Base-by-base conservation (phyloP, 2,329 filamentous ascomycete genomes). In the Ophiognomonia clavigignenti-juglandacearum region DNA sequence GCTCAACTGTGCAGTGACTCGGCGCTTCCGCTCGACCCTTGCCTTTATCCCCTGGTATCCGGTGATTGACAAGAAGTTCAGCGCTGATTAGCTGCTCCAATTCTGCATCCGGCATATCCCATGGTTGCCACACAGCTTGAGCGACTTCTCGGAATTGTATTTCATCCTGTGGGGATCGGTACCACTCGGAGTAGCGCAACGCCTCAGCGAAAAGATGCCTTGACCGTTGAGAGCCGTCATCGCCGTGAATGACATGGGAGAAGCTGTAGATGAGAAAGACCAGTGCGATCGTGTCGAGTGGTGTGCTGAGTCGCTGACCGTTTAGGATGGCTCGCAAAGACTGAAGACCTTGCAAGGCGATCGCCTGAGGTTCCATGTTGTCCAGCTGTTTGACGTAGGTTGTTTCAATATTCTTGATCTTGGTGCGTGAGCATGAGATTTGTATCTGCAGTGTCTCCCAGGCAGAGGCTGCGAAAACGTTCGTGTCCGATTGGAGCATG, bases 201-300 rank as follows among this genome's bases (percentile, higher is more conserved):
- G 71, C 69, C 55, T 77, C 75, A 2, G 59, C 55, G 53, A 76
- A 80, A 7, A 79, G 60, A 14, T 65, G 58, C 14, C 57, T 61
- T 20, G 64, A 68, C 40, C 64, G 65, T 7, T 48, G 49, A 10
- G 56, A 40, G 5, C 68, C 60, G 24, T 69, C 65, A 42, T 69
- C 64, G 54, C 69, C 70, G 45, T 74, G 66, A 5, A 74, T 56
- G 13, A 74, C 64, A 9, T 76, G 53, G 4, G 70, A 75, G 31
- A 78, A 65, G 11, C 74, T 71, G 52, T 77, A 78, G 20, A 73
- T 62, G 18, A 79, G 52, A 46, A 80, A 75, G 26, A 77, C 57
- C 50, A 79, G 72, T 56, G 74, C 78, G 2, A 80, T 55, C 3
- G 69, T 65, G 23, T 74, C 65, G 23, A 73, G 54, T 4, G 75